These are phyloP conservation scores for Citrullus amarus DNA, from an alignment of 306 rosid species.

Conservation along the genomic window DNA sequence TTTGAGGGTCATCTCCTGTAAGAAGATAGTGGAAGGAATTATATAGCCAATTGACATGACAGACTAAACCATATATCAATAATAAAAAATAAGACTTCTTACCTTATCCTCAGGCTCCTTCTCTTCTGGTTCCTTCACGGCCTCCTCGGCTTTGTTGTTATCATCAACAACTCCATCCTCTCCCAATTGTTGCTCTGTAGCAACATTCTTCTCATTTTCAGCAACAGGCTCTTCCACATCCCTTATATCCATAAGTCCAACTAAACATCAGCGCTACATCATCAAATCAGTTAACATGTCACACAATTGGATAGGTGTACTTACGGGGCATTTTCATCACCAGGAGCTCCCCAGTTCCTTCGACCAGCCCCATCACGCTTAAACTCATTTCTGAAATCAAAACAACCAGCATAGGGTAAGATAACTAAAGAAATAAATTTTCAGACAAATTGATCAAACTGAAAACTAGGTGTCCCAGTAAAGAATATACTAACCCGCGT, in stretches of 20 bases:
- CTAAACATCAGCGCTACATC: not conserved
- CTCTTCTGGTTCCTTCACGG: conserved; percentile 52
- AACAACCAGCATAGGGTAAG: not conserved
- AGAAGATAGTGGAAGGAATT: not conserved
- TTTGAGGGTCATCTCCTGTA: conserved; percentile 89
- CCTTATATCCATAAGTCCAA: conserved; percentile 18
- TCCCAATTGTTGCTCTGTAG: conserved; percentile 45
- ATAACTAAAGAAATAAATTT: not conserved
- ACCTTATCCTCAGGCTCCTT: conserved; percentile 91
- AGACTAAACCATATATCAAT: not conserved
- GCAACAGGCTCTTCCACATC: conserved; percentile 40
- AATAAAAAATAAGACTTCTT: not conserved
- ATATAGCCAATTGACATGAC: not conserved
- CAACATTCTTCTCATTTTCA: conserved; percentile 58
- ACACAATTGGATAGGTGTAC: conserved; percentile 5
- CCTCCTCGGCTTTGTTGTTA: conserved; percentile 50
- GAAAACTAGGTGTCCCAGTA: not conserved
- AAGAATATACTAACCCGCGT: conserved; percentile 35
- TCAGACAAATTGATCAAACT: not conserved
- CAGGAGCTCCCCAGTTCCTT: conserved; percentile 50
- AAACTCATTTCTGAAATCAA: conserved; percentile 24
- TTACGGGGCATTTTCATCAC: conserved; percentile 43
- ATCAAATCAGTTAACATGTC: not conserved
- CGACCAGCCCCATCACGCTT: conserved; percentile 60
- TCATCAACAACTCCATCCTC: conserved; percentile 38